Evolutionary conservation across 257 asterid genomes (phyloP).

Genomic region (Primulina eburnea): DNA sequence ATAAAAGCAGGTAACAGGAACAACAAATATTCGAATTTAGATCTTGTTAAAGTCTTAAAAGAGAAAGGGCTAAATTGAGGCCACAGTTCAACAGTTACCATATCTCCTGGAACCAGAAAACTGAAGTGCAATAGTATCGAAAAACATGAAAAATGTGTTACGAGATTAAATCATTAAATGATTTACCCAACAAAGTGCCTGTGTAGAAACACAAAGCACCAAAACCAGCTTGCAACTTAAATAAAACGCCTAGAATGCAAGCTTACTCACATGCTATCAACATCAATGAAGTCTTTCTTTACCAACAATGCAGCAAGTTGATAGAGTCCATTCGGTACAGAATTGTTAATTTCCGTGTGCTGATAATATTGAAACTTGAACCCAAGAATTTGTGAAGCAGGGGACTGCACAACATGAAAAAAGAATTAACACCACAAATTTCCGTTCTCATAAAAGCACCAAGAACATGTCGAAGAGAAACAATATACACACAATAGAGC

Average conservation of each 20-base stretch:
- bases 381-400: constrained; percentile 94
- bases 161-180: background rate
- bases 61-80: too few species aligned
- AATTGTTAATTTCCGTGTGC: constrained; percentile 61
- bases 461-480: background rate
- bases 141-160: constrained; percentile 2
- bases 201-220: constrained; percentile 9
- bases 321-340: constrained; percentile 78
- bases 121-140: background rate
- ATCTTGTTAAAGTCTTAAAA: background rate
- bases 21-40: constrained; percentile 5
- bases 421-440: constrained; percentile 14
- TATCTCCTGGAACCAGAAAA: constrained; percentile 7
- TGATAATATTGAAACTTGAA: constrained; percentile 95
- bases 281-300: constrained; percentile 79
- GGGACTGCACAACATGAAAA: constrained; percentile 63
- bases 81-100: too few species aligned
- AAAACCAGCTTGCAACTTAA: constrained; percentile 23
- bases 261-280: constrained; percentile 83
- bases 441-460: too few species aligned
- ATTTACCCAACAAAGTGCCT: background rate
- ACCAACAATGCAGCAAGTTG: constrained; percentile 88
- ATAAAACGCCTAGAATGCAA: constrained; percentile 8
- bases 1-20: too few species aligned
- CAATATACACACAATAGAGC: background rate